Conservation (phyloP, 179 eudicot genomes). For the Beta macrorhiza region DNA sequence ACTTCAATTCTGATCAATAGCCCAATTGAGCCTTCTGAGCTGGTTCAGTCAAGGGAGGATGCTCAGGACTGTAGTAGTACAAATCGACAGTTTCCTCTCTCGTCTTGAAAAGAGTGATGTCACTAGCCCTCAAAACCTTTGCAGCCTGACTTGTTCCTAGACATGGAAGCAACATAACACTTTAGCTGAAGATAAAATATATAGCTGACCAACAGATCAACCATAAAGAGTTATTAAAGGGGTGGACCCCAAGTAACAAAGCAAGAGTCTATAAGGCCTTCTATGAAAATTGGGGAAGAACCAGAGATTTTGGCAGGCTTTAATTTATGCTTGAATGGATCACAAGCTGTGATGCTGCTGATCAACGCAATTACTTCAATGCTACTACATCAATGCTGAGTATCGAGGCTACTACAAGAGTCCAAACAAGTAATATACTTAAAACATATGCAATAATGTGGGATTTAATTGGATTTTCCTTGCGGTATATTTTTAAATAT, state of each 20-base stretch:
- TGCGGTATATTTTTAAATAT: no score
- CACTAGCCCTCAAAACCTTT: slow-evolving; percentile 63
- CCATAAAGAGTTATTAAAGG: neutral
- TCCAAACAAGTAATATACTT: no score
- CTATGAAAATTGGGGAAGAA: neutral
- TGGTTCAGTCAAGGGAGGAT: slow-evolving; percentile 80
- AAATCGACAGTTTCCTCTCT: slow-evolving; percentile 61
- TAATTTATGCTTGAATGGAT: neutral
- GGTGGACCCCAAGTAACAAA: neutral
- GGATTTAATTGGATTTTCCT: neutral
- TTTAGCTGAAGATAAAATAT: neutral
- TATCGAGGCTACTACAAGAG: no score
- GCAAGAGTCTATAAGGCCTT: neutral
- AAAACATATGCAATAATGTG: no score
- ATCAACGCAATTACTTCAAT: neutral
- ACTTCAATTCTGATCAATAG: slow-evolving; percentile 65
- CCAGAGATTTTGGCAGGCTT: neutral
- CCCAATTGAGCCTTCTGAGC: slow-evolving; percentile 92
- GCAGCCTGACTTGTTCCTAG: slow-evolving; percentile 76
- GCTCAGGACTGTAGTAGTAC: slow-evolving; percentile 57
- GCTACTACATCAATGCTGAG: neutral
- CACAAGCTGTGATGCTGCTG: neutral
- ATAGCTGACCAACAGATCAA: neutral
- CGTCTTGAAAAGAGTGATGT: slow-evolving; percentile 60
- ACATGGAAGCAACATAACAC: slow-evolving; percentile 1